Percentiles rank a stretch among this genome's conserved stretches.
Evolutionary conservation across 805 yeast species (phyloP).

Genomic region (Lachancea thermotolerans): DNA sequence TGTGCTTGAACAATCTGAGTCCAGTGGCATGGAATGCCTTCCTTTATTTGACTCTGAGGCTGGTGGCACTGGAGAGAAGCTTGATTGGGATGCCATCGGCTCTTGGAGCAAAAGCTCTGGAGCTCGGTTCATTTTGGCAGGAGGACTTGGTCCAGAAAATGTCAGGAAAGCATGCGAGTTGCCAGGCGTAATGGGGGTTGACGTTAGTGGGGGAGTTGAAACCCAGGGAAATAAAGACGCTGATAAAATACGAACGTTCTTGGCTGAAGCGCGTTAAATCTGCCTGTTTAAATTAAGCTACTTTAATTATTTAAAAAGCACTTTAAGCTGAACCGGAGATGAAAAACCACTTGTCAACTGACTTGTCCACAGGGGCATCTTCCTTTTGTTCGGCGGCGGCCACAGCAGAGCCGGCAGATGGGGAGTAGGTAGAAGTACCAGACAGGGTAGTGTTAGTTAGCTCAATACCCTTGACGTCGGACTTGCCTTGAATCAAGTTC

Average conservation of each 20-base stretch:
- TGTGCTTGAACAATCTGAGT: constrained; percentile 29
- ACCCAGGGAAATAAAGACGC: constrained; percentile 66
- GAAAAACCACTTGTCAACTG: constrained; percentile 98
- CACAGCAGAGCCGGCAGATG: constrained; percentile 41
- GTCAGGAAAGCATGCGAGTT: constrained; percentile 46
- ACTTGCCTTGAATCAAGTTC: constrained; percentile 58
- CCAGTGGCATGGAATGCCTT: constrained; percentile 14
- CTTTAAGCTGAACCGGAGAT: constrained; percentile 67
- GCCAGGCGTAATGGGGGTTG: constrained; percentile 75
- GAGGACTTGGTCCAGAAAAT: constrained; percentile 78
- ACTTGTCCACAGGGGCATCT: constrained; percentile 93
- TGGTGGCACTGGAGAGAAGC: constrained; percentile 86
- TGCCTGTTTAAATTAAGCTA: constrained; percentile 40
- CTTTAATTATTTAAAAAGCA: constrained; percentile 12
- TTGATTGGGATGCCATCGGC: constrained; percentile 60
- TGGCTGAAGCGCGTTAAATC: not conserved
- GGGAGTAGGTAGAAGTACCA: constrained; percentile 47
- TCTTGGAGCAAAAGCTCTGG: constrained; percentile 28
- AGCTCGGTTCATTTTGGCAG: constrained; percentile 63
- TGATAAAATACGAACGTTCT: constrained; percentile 51
- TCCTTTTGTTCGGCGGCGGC: constrained; percentile 68
- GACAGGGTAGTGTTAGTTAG: constrained; percentile 71
- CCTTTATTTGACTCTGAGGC: constrained; percentile 74
- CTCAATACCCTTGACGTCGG: constrained; percentile 57
- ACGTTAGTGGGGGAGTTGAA: constrained; percentile 95